phyloP scores from a whole-genome alignment of 192 early-diverging fungal genomes.

The Globomyces pollinis-pini region DNA sequence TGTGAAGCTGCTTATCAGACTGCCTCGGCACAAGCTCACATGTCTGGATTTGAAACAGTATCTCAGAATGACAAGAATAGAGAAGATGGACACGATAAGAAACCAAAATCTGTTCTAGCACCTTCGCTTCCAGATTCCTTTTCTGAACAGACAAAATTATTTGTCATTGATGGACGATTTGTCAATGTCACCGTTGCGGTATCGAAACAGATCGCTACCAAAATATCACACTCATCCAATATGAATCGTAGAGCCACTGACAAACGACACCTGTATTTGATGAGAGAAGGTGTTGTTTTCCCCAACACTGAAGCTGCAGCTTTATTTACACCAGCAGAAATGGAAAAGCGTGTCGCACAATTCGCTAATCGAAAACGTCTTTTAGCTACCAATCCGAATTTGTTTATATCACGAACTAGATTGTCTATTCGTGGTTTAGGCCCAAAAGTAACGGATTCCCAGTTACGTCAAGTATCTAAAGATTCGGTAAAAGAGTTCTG shows the following conservation, averaged over 20 bases:
- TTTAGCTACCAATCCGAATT: constrained; percentile 77
- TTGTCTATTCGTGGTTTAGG: constrained; percentile 84
- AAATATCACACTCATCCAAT: constrained; percentile 52
- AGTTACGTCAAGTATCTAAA: constrained; percentile 41
- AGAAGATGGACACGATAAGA: constrained; percentile 34
- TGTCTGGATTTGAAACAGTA: constrained; percentile 25
- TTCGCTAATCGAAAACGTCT: constrained; percentile 73
- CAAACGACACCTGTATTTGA: constrained; percentile 78
- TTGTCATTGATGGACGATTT: constrained; percentile 71
- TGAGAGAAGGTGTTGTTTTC: constrained; percentile 87
- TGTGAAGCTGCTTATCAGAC: constrained; percentile 68
- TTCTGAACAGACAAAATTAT: constrained; percentile 48
- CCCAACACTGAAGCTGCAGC: constrained; percentile 71
- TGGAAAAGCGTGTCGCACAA: constrained; percentile 78
- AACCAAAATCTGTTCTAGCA: constrained; percentile 55
- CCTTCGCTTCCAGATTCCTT: constrained; percentile 50
- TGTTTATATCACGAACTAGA: constrained; percentile 82
- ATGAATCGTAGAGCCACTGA: constrained; percentile 64
- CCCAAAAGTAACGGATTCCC: constrained; percentile 60
- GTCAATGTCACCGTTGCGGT: constrained; percentile 76
- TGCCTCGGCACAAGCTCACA: constrained; percentile 42
- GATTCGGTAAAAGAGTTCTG: constrained; percentile 39
- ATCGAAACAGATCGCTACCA: constrained; percentile 56
- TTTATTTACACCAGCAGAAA: constrained; percentile 58
- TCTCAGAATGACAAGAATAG: constrained; percentile 50